Evolutionary conservation across 2,329 filamentous ascomycete species (phyloP).

Genomic region (Cytospora piceicola): DNA sequence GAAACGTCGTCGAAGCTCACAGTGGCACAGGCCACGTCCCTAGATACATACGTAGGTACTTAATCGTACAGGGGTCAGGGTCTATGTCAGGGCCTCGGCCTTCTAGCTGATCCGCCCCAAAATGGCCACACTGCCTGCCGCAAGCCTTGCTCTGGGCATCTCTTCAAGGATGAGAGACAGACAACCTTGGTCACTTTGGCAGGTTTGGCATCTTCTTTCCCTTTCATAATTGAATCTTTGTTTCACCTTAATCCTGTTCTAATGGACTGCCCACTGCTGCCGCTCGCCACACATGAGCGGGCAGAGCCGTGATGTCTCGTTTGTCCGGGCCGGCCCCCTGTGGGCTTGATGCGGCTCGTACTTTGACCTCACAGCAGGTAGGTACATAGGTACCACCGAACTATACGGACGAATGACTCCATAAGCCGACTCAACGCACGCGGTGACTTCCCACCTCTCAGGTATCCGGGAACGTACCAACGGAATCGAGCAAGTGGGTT

Average conservation of each 20-base stretch:
- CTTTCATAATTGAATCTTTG: background rate
- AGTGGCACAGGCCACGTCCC: slow-evolving; percentile 18
- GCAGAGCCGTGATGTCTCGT: background rate
- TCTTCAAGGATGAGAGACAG: background rate
- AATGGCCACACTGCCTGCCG: slow-evolving; percentile 17
- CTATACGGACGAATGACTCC: background rate
- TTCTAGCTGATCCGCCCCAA: background rate
- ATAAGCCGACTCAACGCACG: background rate
- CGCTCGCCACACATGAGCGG: too few relatives aligned
- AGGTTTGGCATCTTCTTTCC: background rate
- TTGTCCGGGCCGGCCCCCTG: background rate
- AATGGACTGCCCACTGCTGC: too few relatives aligned
- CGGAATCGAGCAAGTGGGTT: background rate
- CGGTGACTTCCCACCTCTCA: background rate
- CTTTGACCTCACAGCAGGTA: background rate
- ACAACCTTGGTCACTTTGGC: background rate
- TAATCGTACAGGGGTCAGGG: background rate
- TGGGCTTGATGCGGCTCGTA: background rate
- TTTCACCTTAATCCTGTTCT: background rate
- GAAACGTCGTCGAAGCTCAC: background rate
- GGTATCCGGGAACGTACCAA: background rate
- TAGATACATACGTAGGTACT: background rate
- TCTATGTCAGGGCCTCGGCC: background rate
- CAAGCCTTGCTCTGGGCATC: background rate
- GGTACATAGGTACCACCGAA: too few relatives aligned